Percentiles rank a stretch among this genome's conserved stretches.
Evolutionary conservation across 2,329 filamentous ascomycete genomes (phyloP).

Genomic region (Colletotrichum musae): DNA sequence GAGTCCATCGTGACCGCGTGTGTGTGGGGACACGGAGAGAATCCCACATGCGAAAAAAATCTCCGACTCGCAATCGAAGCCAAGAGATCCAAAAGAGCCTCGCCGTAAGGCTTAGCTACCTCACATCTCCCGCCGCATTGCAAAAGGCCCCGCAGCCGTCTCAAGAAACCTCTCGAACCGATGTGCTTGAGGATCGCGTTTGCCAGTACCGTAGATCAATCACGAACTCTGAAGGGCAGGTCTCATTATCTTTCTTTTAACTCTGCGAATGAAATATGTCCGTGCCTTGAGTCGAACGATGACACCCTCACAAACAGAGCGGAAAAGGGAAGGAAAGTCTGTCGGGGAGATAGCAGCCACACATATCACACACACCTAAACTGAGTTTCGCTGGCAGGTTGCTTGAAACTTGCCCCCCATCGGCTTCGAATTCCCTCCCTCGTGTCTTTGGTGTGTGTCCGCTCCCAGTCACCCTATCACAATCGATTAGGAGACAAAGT

Average conservation of each 20-base stretch:
- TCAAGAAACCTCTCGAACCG: slow-evolving; percentile 13
- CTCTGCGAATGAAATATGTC: neutral
- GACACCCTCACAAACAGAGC: too few relatives aligned
- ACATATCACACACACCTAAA: too few relatives aligned
- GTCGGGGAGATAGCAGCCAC: too few relatives aligned
- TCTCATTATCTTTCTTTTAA: neutral
- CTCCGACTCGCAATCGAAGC: slow-evolving; percentile 5
- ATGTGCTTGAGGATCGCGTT: neutral
- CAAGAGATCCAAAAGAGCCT: slow-evolving; percentile 3
- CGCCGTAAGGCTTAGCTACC: slow-evolving; percentile 12
- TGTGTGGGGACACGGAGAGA: too few relatives aligned
- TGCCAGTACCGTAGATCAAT: slow-evolving; percentile 11
- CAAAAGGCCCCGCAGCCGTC: slow-evolving; percentile 7
- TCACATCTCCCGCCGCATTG: neutral
- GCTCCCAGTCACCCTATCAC: too few relatives aligned
- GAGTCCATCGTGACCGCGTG: neutral
- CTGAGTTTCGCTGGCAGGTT: too few relatives aligned
- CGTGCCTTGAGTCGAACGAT: neutral
- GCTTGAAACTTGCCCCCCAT: too few relatives aligned
- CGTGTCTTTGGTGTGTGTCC: too few relatives aligned
- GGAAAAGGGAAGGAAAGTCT: too few relatives aligned
- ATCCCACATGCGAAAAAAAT: neutral
- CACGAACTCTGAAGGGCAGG: neutral
- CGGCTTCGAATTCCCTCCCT: too few relatives aligned
- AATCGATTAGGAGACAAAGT: too few relatives aligned